Evolutionary conservation across 1,139 yeast genomes (phyloP).

Genomic region (Taiozyma sp.): DNA sequence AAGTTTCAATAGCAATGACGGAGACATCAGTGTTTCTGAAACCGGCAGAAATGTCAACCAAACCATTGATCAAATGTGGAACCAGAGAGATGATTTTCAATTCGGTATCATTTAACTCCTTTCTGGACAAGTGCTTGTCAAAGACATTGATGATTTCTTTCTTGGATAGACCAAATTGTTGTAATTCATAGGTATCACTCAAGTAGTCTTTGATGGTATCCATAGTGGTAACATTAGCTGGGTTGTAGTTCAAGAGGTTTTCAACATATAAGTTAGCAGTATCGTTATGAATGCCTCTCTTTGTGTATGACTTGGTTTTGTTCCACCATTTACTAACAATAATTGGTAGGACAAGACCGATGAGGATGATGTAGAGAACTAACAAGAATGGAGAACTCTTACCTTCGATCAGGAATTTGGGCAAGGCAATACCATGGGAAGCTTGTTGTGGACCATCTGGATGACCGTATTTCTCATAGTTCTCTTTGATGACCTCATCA

Average conservation of each 20-base stretch:
- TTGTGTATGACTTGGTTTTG: conserved; percentile 74
- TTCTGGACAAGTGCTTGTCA: conserved; percentile 53
- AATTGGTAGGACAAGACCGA: conserved; percentile 76
- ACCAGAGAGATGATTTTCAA: conserved; percentile 57
- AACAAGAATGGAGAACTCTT: conserved; percentile 65
- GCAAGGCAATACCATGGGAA: conserved; percentile 96
- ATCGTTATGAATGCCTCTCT: conserved; percentile 74
- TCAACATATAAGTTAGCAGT: conserved; percentile 76
- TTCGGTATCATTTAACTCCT: conserved; percentile 35
- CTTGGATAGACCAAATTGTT: conserved; percentile 36
- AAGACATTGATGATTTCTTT: conserved; percentile 49
- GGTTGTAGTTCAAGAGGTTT: conserved; percentile 66
- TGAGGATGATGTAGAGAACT: conserved; percentile 60
- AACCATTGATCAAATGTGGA: conserved; percentile 65
- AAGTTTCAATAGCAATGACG: conserved; percentile 57
- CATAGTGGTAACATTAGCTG: conserved; percentile 62
- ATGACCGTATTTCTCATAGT: conserved; percentile 85
- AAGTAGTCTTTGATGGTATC: conserved; percentile 58
- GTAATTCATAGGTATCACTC: conserved; percentile 60
- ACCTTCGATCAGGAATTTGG: conserved; percentile 87
- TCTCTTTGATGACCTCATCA: conserved; percentile 80
- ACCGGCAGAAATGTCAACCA: conserved; percentile 75
- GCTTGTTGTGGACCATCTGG: conserved; percentile 97
- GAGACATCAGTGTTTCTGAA: conserved; percentile 73
- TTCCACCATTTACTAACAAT: conserved; percentile 91